Base-by-base conservation (phyloP, 2,329 filamentous ascomycete genomes). In the Talaromyces sp. region DNA sequence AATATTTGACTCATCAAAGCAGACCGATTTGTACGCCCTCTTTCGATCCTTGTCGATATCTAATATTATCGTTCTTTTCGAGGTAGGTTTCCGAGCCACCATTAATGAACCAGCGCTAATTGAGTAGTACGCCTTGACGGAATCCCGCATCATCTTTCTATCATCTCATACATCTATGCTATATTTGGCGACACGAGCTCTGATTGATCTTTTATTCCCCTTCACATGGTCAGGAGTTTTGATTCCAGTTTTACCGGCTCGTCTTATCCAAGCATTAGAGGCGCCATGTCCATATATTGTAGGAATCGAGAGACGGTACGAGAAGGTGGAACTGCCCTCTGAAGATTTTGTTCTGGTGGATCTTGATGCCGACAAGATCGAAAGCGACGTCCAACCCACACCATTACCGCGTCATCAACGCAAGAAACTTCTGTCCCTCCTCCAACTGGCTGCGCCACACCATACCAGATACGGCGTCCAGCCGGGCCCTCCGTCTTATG, bases 161-260 rank as follows among this genome's bases (percentile, higher is more conserved):
- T 98, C 95, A 9, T 97, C 93, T 1, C 93, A 99, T 76, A 95
- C 94, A 1, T 90, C 93, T 60, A 98, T 99, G 95, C 84, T 99
- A 65, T 93, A 98, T 73, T 85, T 98, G 52, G 94, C 93, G 41
- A 96, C 91, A 72, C 89, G 93, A 76, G 93, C 94, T n/a, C 82
- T 98, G 65, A 86, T 87, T 37, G 93, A 89, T 75, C 82, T 98
- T 43, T 81, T 99, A 22, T 99, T 97, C 75, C 94, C 93, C 8
- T 82, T 98, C 61, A 90, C 92, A 68, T 98, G 95, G 94, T 87
- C 91, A 3, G 96, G 93, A 71, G 92, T 98, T 58, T 93, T 97
- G 74, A 97, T 98, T 68, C 94, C 94, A 2, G 85, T 98, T 39
- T 84, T 99, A 9, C 94, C 94, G 6, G 91, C 92, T 9, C 88